Base-by-base conservation (phyloP, 2,329 filamentous ascomycete species). In the Sporothrix mexicana region DNA sequence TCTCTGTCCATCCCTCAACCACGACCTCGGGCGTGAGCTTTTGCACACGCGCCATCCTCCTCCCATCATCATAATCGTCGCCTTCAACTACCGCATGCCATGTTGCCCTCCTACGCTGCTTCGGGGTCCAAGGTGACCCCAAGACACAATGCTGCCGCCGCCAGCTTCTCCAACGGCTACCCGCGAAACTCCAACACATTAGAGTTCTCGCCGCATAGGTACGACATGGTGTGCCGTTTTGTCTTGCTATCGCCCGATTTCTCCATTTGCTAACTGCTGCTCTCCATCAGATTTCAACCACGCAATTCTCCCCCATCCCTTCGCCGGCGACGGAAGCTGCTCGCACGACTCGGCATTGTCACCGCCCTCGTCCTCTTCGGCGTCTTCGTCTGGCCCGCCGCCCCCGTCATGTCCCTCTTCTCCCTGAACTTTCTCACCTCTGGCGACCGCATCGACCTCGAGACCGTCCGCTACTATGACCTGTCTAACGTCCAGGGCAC, bases 401-500 rank as follows among this genome's bases (percentile, higher is more conserved):
- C 83, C 81, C 89, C 83, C 77, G 85, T 84, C 78, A 90, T 83
- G 77, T 93, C 84, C 80, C 86, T 84, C 79, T 87, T 84, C 79
- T 92, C 92, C 0, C 85, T 97, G 67, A 93, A 92, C 43, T 86
- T 95, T 49, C 84, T 95, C 69, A 90, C 90, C 53, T 84, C 87
- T 25, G 84, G 85, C 70, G 90, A 91, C 70, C 91, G 93, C 76
- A 88, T 93, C 75, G 91, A 97, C 79, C 89, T 98, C 73, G 94
- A 98, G 81, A 98, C 95, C 0, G 93, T 99, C 74, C 93, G 95
- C 80, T 98, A 99, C 83, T 98, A 98, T 83, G 96, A 99, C 81
- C 86, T 99, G 75, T 92, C 92, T 76, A 93, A 96, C 80, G 94
- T 97, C 6, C 92, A 96, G 80, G 96, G 96, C 62, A 96, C 94